Percentiles rank a stretch among this genome's conserved stretches.
Conservation (phyloP, 305 asterid genomes). For the Fraxinus velutina region DNA sequence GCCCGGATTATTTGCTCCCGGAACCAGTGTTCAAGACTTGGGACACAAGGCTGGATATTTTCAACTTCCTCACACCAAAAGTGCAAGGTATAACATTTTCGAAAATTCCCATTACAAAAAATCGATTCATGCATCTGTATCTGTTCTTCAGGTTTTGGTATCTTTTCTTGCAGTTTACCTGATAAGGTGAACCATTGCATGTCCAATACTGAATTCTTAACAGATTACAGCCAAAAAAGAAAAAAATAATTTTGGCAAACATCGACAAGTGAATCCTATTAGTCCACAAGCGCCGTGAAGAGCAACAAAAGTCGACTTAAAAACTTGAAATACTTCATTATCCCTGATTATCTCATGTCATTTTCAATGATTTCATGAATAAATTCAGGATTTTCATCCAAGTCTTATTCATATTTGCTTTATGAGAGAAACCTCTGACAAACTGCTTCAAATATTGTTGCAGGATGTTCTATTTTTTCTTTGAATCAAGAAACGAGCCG, state of each 20-base stretch:
- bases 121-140: too few species aligned
- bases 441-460: slow-evolving; percentile 16
- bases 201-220: too few species aligned
- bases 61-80: too few species aligned
- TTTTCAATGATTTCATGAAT: not conserved
- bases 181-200: too few species aligned
- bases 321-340: not conserved
- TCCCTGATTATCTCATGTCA: not conserved
- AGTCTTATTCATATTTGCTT: not conserved
- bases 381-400: not conserved
- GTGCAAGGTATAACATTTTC: too few species aligned
- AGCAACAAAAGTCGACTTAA: not conserved
- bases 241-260: not conserved
- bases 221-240: too few species aligned
- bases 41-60: too few species aligned
- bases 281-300: not conserved
- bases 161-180: too few species aligned
- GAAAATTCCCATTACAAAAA: too few species aligned
- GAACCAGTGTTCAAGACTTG: too few species aligned
- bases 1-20: too few species aligned
- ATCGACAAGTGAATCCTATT: not conserved
- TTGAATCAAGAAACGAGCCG: slow-evolving; percentile 56
- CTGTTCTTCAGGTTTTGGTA: too few species aligned
- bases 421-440: not conserved
- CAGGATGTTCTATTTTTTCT: slow-evolving; percentile 54